Conservation (phyloP, 305 asterid species). For the Fraxinus xanthoxyloides region DNA sequence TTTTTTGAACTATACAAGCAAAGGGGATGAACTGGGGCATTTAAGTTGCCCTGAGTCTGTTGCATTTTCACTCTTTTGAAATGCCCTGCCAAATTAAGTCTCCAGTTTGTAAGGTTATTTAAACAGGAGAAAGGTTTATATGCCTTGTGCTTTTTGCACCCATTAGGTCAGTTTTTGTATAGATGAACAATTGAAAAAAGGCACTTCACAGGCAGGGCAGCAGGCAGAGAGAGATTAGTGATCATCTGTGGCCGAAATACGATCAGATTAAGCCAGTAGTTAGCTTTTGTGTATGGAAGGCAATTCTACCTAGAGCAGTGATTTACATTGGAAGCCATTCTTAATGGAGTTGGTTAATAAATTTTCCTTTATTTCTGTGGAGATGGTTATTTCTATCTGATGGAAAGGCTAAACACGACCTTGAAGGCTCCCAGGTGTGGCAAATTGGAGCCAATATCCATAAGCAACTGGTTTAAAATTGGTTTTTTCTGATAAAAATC, state of each 20-base stretch:
- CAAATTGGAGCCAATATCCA: neutral
- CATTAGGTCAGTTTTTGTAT: neutral
- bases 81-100: conserved; percentile 4
- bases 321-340: neutral
- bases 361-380: conserved; percentile 9
- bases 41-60: conserved; percentile 3
- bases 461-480: neutral
- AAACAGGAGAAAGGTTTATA: neutral
- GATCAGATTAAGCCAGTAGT: neutral
- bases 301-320: neutral
- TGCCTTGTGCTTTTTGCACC: neutral
- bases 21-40: conserved; percentile 2
- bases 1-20: conserved; percentile 10
- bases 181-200: neutral
- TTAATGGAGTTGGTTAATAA: neutral
- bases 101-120: conserved; percentile 1
- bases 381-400: neutral
- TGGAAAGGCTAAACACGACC: neutral
- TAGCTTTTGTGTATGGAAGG: neutral
- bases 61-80: neutral
- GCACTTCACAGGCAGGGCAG: neutral
- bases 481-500: neutral
- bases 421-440: neutral
- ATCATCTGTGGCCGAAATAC: neutral
- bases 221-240: neutral